Evolutionary conservation across 257 asterid species (phyloP).

Genomic region (Anisodus tanguticus): DNA sequence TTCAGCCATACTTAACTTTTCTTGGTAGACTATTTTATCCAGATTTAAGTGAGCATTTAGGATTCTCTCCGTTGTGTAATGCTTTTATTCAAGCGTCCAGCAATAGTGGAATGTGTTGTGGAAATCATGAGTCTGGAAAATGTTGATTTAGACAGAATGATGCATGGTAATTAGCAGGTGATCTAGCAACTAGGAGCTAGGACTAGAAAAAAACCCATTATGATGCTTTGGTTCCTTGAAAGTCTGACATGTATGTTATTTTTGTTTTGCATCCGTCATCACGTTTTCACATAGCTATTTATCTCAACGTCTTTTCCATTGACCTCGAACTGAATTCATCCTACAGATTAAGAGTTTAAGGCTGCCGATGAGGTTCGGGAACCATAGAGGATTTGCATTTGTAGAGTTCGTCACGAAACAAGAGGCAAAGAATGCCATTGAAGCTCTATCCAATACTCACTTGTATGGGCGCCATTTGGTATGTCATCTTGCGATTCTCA

Average conservation of each 20-base stretch:
- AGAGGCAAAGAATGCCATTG: slow-evolving; percentile 85
- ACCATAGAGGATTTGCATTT: slow-evolving; percentile 93
- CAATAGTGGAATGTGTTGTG: not conserved
- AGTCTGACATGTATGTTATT: not conserved
- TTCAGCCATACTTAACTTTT: slow-evolving; percentile 1
- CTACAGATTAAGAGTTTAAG: slow-evolving; percentile 82
- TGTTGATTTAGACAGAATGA: not conserved
- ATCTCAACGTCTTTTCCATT: not conserved
- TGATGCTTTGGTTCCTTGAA: not conserved
- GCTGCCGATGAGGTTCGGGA: slow-evolving; percentile 77
- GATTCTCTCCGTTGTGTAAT: not conserved
- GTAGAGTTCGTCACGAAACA: slow-evolving; percentile 87
- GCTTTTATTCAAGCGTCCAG: not conserved
- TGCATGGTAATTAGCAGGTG: not conserved
- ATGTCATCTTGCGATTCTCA: slow-evolving; percentile 34
- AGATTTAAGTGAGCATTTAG: not conserved
- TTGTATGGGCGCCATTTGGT: slow-evolving; percentile 99
- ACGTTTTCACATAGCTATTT: not conserved
- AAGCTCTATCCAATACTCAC: slow-evolving; percentile 84
- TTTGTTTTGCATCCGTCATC: not conserved
- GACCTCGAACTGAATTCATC: slow-evolving; percentile 7
- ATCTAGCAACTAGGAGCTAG: slow-evolving; percentile 7
- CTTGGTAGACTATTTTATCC: not conserved
- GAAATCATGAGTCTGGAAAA: not conserved
- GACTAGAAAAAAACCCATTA: not conserved